Percentiles rank a stretch among this genome's conserved stretches.
phyloP scores from a whole-genome alignment of 1,139 yeast genomes.

The Yamadazyma mexicana region DNA sequence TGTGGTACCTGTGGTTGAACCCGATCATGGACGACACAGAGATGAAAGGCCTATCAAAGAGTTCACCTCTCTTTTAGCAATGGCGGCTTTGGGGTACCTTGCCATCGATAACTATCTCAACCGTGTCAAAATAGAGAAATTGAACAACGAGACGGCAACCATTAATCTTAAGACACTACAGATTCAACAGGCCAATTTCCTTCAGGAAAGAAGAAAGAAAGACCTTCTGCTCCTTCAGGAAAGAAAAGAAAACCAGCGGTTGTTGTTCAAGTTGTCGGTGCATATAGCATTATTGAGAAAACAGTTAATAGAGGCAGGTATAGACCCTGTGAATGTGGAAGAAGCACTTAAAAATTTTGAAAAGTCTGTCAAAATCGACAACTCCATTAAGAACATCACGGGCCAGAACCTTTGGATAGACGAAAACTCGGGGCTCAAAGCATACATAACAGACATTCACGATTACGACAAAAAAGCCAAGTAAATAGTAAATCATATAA shows the following conservation, averaged over 20 bases:
- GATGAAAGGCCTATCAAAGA: conserved; percentile 24
- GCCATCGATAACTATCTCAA: conserved; percentile 53
- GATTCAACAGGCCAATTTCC: conserved; percentile 43
- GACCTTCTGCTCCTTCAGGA: conserved; percentile 50
- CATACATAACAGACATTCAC: conserved; percentile 54
- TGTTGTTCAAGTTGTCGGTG: conserved; percentile 59
- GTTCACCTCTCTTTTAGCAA: conserved; percentile 35
- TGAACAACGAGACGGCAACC: conserved; percentile 38
- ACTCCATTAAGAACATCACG: conserved; percentile 52
- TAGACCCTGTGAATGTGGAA: conserved; percentile 54
- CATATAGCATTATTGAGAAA: conserved; percentile 64
- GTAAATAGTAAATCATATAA: background rate
- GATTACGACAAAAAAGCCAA: conserved; percentile 44
- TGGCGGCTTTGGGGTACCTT: conserved; percentile 43
- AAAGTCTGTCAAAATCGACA: conserved; percentile 53
- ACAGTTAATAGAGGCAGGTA: conserved; percentile 53
- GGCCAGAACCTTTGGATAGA: conserved; percentile 61
- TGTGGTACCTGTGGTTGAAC: background rate
- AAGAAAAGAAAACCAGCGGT: conserved; percentile 46
- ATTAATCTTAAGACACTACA: conserved; percentile 44
- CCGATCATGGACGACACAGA: conserved; percentile 1
- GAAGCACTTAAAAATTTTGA: conserved; percentile 56
- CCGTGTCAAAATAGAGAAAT: conserved; percentile 42
- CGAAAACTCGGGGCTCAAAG: conserved; percentile 51
- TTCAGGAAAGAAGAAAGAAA: conserved; percentile 44